Percentiles rank a stretch among this genome's conserved stretches.
These are phyloP conservation scores for Talaromyces nanjingensis DNA, from an alignment of 495 filamentous ascomycete species.

Conservation along the genomic window DNA sequence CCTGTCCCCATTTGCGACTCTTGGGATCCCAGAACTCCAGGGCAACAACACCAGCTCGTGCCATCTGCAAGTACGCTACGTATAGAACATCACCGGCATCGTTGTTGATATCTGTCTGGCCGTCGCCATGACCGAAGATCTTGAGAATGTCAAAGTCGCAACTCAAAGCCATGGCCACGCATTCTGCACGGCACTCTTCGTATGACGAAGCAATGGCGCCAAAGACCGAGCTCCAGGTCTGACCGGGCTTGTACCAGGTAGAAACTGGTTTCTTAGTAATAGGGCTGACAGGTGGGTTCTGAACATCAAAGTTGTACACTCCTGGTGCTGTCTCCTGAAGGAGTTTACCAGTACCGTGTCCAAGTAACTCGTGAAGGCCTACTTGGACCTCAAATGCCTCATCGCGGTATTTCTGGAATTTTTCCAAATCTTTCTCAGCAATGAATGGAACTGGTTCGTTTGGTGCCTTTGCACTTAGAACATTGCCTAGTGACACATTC, in stretches of 20 bases:
- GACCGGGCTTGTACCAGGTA: slow-evolving; percentile 87
- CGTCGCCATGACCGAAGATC: slow-evolving; percentile 88
- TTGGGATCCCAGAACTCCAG: slow-evolving; percentile 87
- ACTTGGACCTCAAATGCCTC: slow-evolving; percentile 91
- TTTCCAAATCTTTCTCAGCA: slow-evolving; percentile 56
- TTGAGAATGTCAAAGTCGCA: slow-evolving; percentile 84
- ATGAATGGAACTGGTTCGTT: slow-evolving; percentile 91
- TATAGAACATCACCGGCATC: slow-evolving; percentile 84
- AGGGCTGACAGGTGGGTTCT: slow-evolving; percentile 74
- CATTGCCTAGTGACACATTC: slow-evolving; percentile 89
- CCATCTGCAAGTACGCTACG: slow-evolving; percentile 83
- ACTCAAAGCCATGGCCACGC: slow-evolving; percentile 86
- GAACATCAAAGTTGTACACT: slow-evolving; percentile 76
- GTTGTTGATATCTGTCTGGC: slow-evolving; percentile 57
- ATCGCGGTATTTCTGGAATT: slow-evolving; percentile 78
- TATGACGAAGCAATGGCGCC: slow-evolving; percentile 79
- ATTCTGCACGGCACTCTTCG: slow-evolving; percentile 78
- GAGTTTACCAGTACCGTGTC: slow-evolving; percentile 92
- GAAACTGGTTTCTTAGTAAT: slow-evolving; percentile 67
- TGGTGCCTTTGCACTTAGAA: slow-evolving; percentile 81
- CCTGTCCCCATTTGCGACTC: slow-evolving; percentile 85
- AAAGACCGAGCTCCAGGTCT: slow-evolving; percentile 92
- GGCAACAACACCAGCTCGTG: slow-evolving; percentile 74
- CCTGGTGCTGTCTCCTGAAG: slow-evolving; percentile 81
- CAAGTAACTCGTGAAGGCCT: slow-evolving; percentile 90